Conservation (phyloP, 1,139 yeast species). For the Pichiaceae sp. region DNA sequence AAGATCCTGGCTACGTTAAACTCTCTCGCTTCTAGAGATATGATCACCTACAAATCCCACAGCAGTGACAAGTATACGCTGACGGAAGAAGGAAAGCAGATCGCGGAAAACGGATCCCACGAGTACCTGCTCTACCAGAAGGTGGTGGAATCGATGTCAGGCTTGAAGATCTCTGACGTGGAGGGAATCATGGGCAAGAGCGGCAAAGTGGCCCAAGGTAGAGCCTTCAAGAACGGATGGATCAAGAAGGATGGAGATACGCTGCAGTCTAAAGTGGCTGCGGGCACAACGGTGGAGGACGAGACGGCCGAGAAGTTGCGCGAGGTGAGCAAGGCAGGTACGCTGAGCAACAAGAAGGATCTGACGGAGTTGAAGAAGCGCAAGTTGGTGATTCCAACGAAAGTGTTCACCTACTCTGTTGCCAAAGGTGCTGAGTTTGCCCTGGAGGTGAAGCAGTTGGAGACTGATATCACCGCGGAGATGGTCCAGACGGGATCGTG, state of each 20-base stretch:
- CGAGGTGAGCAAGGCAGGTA: conserved; percentile 50
- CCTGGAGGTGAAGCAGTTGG: conserved; percentile 67
- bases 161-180: conserved; percentile 78
- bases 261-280: conserved; percentile 46
- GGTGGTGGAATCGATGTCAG: conserved; percentile 67
- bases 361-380: conserved; percentile 87
- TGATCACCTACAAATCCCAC: conserved; percentile 65
- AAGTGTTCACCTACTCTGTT: conserved; percentile 68
- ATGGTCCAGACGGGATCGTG: conserved; percentile 79
- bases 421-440: conserved; percentile 81
- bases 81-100: conserved; percentile 77
- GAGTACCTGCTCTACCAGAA: conserved; percentile 76
- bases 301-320: conserved; percentile 57
- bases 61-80: conserved; percentile 74
- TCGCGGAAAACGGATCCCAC: conserved; percentile 76
- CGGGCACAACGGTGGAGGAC: conserved; percentile 46
- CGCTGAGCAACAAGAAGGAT: conserved; percentile 43
- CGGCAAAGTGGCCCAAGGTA: conserved; percentile 92
- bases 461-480: conserved; percentile 90
- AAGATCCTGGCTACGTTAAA: conserved; percentile 69
- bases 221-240: conserved; percentile 99
- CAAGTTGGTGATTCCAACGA: conserved; percentile 67
- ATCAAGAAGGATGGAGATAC: conserved; percentile 76
- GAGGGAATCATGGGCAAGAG: conserved; percentile 66
- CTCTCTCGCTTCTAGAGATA: conserved; percentile 77